phyloP scores from a whole-genome alignment of 306 rosid species.

The Lupinus albus region DNA sequence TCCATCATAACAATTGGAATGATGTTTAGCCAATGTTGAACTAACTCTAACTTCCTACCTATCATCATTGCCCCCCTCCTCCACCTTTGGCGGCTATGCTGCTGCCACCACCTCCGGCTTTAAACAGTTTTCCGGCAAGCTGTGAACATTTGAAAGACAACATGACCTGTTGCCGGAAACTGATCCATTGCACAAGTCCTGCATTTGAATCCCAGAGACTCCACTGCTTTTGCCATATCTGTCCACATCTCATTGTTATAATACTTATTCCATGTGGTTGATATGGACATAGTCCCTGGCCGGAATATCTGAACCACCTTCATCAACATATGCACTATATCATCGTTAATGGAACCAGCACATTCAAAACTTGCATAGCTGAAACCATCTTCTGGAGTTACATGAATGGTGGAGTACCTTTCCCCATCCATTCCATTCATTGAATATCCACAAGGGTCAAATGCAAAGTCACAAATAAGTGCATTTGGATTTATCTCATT shows the following conservation, averaged over 20 bases:
- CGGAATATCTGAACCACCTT: constrained; percentile 82
- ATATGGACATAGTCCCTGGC: constrained; percentile 88
- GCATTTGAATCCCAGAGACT: constrained; percentile 76
- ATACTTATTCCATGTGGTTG: constrained; percentile 51
- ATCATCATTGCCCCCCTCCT: background rate
- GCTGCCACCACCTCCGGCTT: background rate
- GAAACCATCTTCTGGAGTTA: constrained; percentile 95
- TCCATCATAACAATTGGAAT: constrained; percentile 47
- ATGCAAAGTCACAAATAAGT: constrained; percentile 79
- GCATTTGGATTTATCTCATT: constrained; percentile 65
- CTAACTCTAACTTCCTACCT: constrained; percentile 61
- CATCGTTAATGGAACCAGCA: constrained; percentile 58
- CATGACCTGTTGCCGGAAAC: constrained; percentile 72
- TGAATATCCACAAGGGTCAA: constrained; percentile 92
- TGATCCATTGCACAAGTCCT: constrained; percentile 77
- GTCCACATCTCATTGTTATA: constrained; percentile 63
- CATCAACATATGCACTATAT: constrained; percentile 60
- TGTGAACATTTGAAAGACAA: constrained; percentile 77
- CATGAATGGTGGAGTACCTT: constrained; percentile 90
- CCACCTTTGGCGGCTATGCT: background rate
- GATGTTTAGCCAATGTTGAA: constrained; percentile 54
- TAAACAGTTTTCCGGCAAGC: constrained; percentile 61
- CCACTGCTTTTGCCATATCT: constrained; percentile 62
- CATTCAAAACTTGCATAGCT: constrained; percentile 95
- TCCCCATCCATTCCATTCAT: constrained; percentile 86